These are phyloP conservation scores for Scleromitrula shiraiana DNA, from an alignment of 2,329 filamentous ascomycete species.

Conservation along the genomic window DNA sequence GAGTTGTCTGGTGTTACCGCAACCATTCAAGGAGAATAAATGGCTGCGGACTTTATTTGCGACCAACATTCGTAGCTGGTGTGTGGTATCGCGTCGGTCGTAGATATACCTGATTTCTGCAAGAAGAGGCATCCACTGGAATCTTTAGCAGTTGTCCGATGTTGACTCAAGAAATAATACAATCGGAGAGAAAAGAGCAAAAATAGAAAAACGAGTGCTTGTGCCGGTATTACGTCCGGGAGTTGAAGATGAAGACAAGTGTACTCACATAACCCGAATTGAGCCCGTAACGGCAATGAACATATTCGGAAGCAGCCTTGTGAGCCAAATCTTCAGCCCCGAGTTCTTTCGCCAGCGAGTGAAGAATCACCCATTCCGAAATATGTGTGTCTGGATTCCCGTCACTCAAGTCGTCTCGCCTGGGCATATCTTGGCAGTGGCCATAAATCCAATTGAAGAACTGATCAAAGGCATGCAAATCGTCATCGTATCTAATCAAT, in stretches of 20 bases:
- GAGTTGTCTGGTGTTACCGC: neutral
- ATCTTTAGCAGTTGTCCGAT: no score
- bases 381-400: neutral
- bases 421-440: neutral
- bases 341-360: neutral
- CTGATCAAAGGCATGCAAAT: constrained; percentile 2
- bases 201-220: no score
- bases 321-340: neutral
- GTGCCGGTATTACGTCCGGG: no score
- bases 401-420: neutral
- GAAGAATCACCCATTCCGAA: constrained; percentile 1
- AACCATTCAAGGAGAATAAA: neutral
- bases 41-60: neutral
- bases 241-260: no score
- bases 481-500: neutral
- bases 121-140: neutral
- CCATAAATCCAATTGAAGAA: constrained; percentile 1
- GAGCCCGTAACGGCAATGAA: neutral
- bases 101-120: constrained; percentile 6
- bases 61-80: neutral
- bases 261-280: no score
- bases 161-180: no score
- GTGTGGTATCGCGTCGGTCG: neutral
- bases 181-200: no score
- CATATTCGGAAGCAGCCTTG: neutral